A percentile compares a stretch with the other conserved stretches of the same genome.
Evolutionary conservation across 1,139 yeast species (phyloP).

Genomic region (Scheffersomyces illinoinensis): DNA sequence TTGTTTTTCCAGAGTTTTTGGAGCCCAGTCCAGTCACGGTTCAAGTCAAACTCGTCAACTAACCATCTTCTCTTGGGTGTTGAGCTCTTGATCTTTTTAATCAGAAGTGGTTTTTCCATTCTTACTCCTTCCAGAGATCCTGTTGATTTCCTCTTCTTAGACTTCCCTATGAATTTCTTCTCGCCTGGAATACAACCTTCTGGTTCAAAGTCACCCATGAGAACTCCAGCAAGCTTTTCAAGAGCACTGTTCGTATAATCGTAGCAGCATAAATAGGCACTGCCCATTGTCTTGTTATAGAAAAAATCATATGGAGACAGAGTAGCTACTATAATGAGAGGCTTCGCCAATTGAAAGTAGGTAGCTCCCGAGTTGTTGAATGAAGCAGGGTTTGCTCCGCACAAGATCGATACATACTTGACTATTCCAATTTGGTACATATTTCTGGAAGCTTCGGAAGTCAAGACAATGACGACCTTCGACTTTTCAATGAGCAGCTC

Average conservation of each 20-base stretch:
- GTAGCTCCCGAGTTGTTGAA: conserved; percentile 23
- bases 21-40: conserved; percentile 54
- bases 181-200: conserved; percentile 64
- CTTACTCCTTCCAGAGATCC: conserved; percentile 16
- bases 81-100: conserved; percentile 13
- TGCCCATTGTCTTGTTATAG: conserved; percentile 54
- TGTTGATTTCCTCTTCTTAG: conserved; percentile 11
- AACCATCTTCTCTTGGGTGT: conserved; percentile 54
- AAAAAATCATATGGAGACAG: conserved; percentile 67
- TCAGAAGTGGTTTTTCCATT: conserved; percentile 10
- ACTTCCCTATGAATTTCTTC: conserved; percentile 33
- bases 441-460: conserved; percentile 64
- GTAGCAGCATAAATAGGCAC: conserved; percentile 62
- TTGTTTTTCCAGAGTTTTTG: conserved; percentile 42
- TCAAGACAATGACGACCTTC: conserved; percentile 56
- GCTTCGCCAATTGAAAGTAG: conserved; percentile 39
- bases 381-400: conserved; percentile 49
- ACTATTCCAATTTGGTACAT: conserved; percentile 69
- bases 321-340: conserved; percentile 61
- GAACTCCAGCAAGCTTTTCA: conserved; percentile 48
- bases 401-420: conserved; percentile 56
- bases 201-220: conserved; percentile 56
- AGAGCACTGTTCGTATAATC: conserved; percentile 59
- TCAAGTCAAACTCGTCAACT: conserved; percentile 56
- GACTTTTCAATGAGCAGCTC: conserved; percentile 57